Percentiles rank a stretch among this genome's conserved stretches.
Evolutionary conservation across 306 rosid species (phyloP).

Genomic region (Sesbania bispinosa): DNA sequence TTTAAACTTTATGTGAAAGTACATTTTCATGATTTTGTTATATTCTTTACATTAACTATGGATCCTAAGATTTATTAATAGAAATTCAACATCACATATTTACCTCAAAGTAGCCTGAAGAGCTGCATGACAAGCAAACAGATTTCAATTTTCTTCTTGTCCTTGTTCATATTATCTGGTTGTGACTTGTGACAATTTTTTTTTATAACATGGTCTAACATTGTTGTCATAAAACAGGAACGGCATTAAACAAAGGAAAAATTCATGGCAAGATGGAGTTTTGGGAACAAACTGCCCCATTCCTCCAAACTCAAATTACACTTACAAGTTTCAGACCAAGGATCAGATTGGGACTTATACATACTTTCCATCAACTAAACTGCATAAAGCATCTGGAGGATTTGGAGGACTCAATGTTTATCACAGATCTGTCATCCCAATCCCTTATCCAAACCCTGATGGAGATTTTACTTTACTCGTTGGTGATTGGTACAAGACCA

Average conservation of each 20-base stretch:
- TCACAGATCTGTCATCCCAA: slow-evolving; percentile 73
- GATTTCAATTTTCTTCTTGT: not conserved
- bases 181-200: no score
- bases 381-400: slow-evolving; percentile 91
- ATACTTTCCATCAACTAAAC: slow-evolving; percentile 81
- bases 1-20: no score
- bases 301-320: slow-evolving; percentile 85
- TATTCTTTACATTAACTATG: no score
- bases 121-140: no score
- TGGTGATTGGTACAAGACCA: slow-evolving; percentile 88
- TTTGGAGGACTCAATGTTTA: slow-evolving; percentile 81
- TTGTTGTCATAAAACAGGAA: slow-evolving; percentile 52
- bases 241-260: slow-evolving; percentile 92
- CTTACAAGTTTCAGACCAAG: slow-evolving; percentile 82
- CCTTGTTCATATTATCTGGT: not conserved
- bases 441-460: slow-evolving; percentile 74
- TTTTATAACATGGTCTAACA: no score
- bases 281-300: slow-evolving; percentile 93
- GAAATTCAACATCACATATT: no score
- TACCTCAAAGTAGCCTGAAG: no score
- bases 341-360: slow-evolving; percentile 89
- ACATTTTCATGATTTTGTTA: no score
- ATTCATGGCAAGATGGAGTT: slow-evolving; percentile 99
- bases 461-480: slow-evolving; percentile 84
- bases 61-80: no score